phyloP scores from a whole-genome alignment of 2,329 filamentous ascomycete species.

The Colletotrichum camelliae region DNA sequence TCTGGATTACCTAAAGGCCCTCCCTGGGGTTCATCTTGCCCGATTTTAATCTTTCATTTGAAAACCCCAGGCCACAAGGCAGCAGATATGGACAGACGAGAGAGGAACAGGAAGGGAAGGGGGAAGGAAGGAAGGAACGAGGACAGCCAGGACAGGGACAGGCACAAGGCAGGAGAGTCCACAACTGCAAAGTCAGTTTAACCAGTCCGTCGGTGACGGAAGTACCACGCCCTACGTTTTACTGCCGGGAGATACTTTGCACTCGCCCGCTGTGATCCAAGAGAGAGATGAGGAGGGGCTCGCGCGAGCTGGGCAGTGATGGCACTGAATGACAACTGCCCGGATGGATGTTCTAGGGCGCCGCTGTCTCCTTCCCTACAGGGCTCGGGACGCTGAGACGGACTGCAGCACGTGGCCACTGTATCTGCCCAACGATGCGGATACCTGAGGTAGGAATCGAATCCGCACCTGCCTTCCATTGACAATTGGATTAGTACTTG shows the following conservation, averaged over 20 bases:
- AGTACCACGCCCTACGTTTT: neutral
- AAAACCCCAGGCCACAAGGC: neutral
- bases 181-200: neutral
- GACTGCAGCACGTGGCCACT: slow-evolving; percentile 10
- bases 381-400: neutral
- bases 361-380: neutral
- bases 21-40: neutral
- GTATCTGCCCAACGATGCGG: neutral
- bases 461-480: neutral
- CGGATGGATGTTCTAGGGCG: neutral
- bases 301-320: neutral
- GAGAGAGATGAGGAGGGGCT: neutral
- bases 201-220: neutral
- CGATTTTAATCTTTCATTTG: neutral
- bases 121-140: neutral
- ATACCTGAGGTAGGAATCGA: neutral
- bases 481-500: neutral
- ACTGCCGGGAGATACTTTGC: neutral
- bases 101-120: neutral
- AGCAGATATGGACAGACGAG: neutral
- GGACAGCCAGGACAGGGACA: neutral
- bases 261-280: neutral
- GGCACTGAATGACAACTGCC: neutral
- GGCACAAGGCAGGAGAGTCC: neutral
- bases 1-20: slow-evolving; percentile 7